Percentiles rank a stretch among this genome's conserved stretches.
phyloP scores from a whole-genome alignment of 2,329 filamentous ascomycete genomes.

The Dendryphion nanum region DNA sequence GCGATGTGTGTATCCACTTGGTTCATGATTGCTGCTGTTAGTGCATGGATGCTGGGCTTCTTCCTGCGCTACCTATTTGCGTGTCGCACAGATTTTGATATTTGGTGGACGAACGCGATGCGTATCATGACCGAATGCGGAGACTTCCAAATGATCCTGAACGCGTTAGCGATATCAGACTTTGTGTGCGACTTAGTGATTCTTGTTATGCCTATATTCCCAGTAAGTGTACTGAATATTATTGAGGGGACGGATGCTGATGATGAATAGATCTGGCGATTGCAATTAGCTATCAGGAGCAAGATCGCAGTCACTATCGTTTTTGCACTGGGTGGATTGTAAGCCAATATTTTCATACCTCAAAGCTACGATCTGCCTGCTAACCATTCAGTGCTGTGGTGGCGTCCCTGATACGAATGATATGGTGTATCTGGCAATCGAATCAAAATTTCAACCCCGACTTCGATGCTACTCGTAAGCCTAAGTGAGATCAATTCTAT shows the following conservation, averaged over 20 bases:
- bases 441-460: background rate
- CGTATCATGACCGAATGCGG: constrained; percentile 1
- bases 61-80: constrained; percentile 2
- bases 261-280: background rate
- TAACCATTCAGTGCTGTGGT: background rate
- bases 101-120: constrained; percentile 3
- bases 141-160: constrained; percentile 1
- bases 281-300: background rate
- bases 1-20: background rate
- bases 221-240: background rate
- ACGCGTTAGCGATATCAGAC: constrained; percentile 1
- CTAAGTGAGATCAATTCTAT: background rate
- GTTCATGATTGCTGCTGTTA: background rate
- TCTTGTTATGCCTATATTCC: background rate
- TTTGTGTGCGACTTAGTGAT: constrained; percentile 3
- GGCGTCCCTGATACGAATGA: constrained; percentile 4
- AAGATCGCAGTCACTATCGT: background rate
- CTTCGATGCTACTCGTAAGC: background rate
- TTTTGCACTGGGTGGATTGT: background rate
- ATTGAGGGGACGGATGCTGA: background rate
- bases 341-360: background rate
- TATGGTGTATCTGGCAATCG: constrained; percentile 1
- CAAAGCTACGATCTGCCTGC: too few species aligned
- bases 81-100: constrained; percentile 1
- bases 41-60: constrained; percentile 1